Conservation (phyloP, 306 rosid species). For the Malus fusca region DNA sequence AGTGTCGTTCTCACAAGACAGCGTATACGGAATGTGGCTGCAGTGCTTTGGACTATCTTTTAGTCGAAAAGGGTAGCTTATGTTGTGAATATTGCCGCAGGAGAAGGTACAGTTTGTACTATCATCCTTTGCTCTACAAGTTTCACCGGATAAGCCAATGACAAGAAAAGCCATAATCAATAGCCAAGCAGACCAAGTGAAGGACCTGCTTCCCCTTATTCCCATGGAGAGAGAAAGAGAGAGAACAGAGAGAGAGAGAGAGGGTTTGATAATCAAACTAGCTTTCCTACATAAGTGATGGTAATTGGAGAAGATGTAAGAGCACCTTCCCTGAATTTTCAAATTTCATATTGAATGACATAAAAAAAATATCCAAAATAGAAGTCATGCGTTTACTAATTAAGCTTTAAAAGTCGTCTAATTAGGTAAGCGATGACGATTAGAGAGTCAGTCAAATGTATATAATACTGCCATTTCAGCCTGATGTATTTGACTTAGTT, state of each 20-base stretch:
- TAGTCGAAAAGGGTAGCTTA: too few relatives aligned
- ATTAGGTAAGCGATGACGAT: background rate
- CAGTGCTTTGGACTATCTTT: too few relatives aligned
- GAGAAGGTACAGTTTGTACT: too few relatives aligned
- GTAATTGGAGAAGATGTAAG: too few relatives aligned
- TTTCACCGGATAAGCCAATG: background rate
- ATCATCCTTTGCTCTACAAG: too few relatives aligned
- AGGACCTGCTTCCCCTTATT: background rate
- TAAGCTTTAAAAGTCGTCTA: background rate
- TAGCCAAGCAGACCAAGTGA: background rate
- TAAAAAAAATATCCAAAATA: background rate
- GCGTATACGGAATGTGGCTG: too few relatives aligned
- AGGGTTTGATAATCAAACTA: background rate
- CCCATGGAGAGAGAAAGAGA: background rate
- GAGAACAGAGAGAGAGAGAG: background rate
- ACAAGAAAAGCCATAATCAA: background rate
- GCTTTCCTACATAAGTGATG: background rate
- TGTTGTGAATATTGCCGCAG: too few relatives aligned
- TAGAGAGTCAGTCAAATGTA: background rate
- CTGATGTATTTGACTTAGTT: background rate
- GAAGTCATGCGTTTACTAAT: background rate
- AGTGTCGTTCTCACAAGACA: conserved; percentile 19
- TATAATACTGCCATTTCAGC: background rate
- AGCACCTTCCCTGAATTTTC: background rate
- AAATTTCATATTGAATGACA: background rate